Evolutionary conservation across 1,284 basidiomycete species (phyloP), one percentile per base, ranked within the genome.

Genomic region (Heterobasidion occidentale): DNA sequence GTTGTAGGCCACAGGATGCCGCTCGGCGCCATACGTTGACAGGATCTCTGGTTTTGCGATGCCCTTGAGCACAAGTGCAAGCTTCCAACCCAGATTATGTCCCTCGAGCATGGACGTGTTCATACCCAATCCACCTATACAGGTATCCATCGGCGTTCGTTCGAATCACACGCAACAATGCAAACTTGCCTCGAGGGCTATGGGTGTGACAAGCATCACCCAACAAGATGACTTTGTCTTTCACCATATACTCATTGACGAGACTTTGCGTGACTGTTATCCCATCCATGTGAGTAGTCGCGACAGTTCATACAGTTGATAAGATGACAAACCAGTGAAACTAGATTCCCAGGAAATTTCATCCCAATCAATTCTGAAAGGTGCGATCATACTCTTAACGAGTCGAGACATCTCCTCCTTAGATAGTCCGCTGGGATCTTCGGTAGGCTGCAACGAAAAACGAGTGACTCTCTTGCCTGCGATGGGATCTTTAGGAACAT

Each of bases 141-240:
- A 51, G 17, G 33, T 15, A 48, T 36, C 5, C 4, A 34, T 47
- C 27, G 11, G 9, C 19, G 14, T 15, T 49, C 33, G 49, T 15
- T 47, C 17, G 17, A 19, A 9, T 19, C 11, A 20, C 9, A 19
- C 8, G 6, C 11, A 12, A 12, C 17, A 49, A 14, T 20, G 9
- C n/a, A 38, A 15, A 44, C 50, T 5, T 42, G 56, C 57, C 57
- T 14, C 58, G 58, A 44, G 58, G 58, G 35, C 54, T 56, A 47
- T 58, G 58, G 9, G 58, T 58, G 44, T 58, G 58, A 47, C 58
- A 58, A 7, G 54, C 58, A 53, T 58, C 58, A 12, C 58, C 58
- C 27, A 58, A 20, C 54, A 58, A 58, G 52, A 58, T 56, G 2
- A 58, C 54, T 33, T 45, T 56, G 49, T 58, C 46, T 7, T 48